phyloP scores from a whole-genome alignment of 1,284 basidiomycete genomes.

The Heterobasidion parviporum region DNA sequence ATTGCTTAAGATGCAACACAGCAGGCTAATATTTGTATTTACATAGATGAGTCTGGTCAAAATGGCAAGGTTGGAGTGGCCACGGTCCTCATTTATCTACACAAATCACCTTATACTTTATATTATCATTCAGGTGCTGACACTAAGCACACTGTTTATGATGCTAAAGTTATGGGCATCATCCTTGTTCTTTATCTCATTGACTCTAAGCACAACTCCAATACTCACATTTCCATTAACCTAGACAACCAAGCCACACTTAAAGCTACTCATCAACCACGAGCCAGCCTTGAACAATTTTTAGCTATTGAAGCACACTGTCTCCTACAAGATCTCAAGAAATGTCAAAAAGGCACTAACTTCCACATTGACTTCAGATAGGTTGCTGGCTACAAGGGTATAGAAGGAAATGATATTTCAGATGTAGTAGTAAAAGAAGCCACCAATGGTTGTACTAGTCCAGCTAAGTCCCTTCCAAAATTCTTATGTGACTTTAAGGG shows the following conservation, averaged over 20 bases:
- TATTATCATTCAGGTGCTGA: neutral
- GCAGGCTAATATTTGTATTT: neutral
- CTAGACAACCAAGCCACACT: constrained; percentile 11
- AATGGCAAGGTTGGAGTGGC: neutral
- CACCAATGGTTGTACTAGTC: neutral
- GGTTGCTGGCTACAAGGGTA: constrained; percentile 2
- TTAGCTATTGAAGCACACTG: neutral
- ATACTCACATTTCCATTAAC: neutral
- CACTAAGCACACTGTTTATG: constrained; percentile 20
- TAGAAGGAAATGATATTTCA: neutral
- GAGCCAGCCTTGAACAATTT: neutral
- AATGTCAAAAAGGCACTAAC: too few species aligned
- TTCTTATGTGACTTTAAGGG: too few species aligned
- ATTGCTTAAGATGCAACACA: neutral
- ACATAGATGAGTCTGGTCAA: neutral
- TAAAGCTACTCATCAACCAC: neutral
- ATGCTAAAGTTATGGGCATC: constrained; percentile 21
- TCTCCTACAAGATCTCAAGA: neutral
- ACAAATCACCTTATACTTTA: neutral
- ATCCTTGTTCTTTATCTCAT: constrained; percentile 13
- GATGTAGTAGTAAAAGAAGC: constrained; percentile 1
- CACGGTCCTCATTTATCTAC: neutral
- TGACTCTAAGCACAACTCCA: neutral
- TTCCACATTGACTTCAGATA: neutral
- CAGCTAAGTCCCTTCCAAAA: neutral